Evolutionary conservation across 176 grass and related monocot genomes (phyloP), one percentile per base, ranked within the genome.

Genomic region (Oropetium thomaeum): DNA sequence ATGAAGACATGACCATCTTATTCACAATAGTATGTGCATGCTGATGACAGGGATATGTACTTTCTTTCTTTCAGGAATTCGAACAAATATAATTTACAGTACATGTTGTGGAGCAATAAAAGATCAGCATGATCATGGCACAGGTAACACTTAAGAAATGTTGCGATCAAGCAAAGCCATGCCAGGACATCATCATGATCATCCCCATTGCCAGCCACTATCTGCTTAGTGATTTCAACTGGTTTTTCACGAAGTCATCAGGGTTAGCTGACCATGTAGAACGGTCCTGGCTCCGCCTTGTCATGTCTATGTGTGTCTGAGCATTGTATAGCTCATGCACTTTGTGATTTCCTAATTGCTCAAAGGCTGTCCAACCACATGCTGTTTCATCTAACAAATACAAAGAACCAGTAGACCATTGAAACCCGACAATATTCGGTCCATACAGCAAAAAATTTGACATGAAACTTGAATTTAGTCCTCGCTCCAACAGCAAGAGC

Each of bases 61-160:
- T 20, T 37, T 44, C 5, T 58, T 31, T 51, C 25, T 58, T 82
- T 58, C 30, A 8, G 22, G 48, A n/a, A n/a, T n/a, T n/a, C n/a
- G n/a, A n/a, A 65, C 48, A 58, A 17, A 64, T 17, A 35, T 65
- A 16, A 71, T 58, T 82, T 71, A 54, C 29, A 64, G 22, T 16
- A 65, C 11, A 55, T n/a, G 10, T 12, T 42, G 45, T 67, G 32
- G 59, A 73, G 4, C 25, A 38, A 51, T 60, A 61, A 52, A 65
- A 58, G 1, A 62, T 7, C 51, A 29, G 9, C 12, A 66, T 7
- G 6, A 34, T 62, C 16, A 1, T 54, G 48, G 20, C 10, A 41
- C 10, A 30, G 7, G 12, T 37, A n/a, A 10, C 40, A 37, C 75
- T 23, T 9, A 55, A 16, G 52, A 40, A 41, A 71, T 71, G 54